Conservation (phyloP, 495 filamentous ascomycete genomes). For the Sporormia fimetaria region DNA sequence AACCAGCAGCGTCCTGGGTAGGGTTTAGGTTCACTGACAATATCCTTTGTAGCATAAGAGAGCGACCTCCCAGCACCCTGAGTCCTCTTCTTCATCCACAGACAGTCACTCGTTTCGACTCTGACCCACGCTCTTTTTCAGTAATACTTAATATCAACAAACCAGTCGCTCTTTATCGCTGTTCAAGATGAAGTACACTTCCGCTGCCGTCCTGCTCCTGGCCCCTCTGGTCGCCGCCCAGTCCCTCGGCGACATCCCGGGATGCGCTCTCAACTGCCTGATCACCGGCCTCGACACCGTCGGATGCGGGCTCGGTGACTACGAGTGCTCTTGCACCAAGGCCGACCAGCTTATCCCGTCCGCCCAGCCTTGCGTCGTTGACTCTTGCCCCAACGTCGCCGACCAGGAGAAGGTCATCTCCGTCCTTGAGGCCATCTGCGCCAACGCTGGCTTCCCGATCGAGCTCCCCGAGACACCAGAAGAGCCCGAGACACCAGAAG, state of each 20-base stretch:
- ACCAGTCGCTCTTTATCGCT: too few relatives aligned
- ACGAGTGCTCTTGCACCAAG: slow-evolving; percentile 4
- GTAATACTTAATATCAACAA: too few relatives aligned
- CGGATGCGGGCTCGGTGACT: background rate
- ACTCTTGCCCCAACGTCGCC: background rate
- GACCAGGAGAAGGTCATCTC: slow-evolving; percentile 7
- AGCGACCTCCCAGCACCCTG: too few relatives aligned
- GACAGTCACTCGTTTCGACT: slow-evolving; percentile 1
- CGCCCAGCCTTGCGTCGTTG: slow-evolving; percentile 2
- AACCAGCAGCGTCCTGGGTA: too few relatives aligned
- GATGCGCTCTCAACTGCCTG: background rate
- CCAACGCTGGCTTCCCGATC: slow-evolving; percentile 4
- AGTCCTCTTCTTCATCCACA: too few relatives aligned
- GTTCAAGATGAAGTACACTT: slow-evolving; percentile 10
- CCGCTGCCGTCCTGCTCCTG: slow-evolving; percentile 1
- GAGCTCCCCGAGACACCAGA: background rate
- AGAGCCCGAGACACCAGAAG: background rate
- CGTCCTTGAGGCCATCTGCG: slow-evolving; percentile 11
- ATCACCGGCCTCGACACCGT: background rate
- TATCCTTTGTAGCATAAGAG: too few relatives aligned
- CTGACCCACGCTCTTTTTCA: too few relatives aligned
- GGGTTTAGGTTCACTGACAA: too few relatives aligned
- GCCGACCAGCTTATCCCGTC: background rate
- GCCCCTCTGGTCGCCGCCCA: background rate
- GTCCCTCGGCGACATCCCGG: slow-evolving; percentile 1